These are phyloP conservation scores for Huntiella decipiens DNA, from an alignment of 2,329 filamentous ascomycete species.

Conservation along the genomic window DNA sequence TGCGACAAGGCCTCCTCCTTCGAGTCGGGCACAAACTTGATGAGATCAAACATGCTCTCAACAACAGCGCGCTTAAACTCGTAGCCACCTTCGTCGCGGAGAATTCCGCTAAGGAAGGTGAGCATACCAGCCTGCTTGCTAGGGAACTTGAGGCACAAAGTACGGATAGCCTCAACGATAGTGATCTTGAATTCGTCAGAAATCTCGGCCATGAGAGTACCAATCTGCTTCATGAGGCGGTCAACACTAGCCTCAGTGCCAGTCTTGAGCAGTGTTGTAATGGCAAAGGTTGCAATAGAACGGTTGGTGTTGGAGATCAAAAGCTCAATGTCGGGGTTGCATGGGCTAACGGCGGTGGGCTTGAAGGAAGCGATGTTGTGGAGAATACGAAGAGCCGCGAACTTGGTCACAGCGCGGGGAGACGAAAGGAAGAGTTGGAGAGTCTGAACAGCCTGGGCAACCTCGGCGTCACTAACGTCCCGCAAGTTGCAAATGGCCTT, in stretches of 20 bases:
- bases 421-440: slow-evolving; percentile 94
- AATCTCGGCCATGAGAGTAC: slow-evolving; percentile 95
- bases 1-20: slow-evolving; percentile 73
- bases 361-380: slow-evolving; percentile 96
- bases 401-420: slow-evolving; percentile 88
- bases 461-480: slow-evolving; percentile 81
- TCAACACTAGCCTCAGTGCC: slow-evolving; percentile 96
- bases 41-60: slow-evolving; percentile 97
- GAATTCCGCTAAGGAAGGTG: slow-evolving; percentile 86
- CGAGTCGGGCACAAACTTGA: slow-evolving; percentile 91
- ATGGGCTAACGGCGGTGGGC: slow-evolving; percentile 74
- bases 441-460: slow-evolving; percentile 80
- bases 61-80: slow-evolving; percentile 97
- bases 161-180: slow-evolving; percentile 96
- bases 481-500: slow-evolving; percentile 94
- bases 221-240: slow-evolving; percentile 95
- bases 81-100: slow-evolving; percentile 91
- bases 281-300: slow-evolving; percentile 94
- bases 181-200: slow-evolving; percentile 99
- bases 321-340: slow-evolving; percentile 93
- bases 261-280: slow-evolving; percentile 93
- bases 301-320: slow-evolving; percentile 94
- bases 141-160: slow-evolving; percentile 91
- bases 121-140: slow-evolving; percentile 97
- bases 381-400: slow-evolving; percentile 86